Base-by-base conservation (phyloP, 73 alveolate genomes). In the Tetrahymena borealis region DNA sequence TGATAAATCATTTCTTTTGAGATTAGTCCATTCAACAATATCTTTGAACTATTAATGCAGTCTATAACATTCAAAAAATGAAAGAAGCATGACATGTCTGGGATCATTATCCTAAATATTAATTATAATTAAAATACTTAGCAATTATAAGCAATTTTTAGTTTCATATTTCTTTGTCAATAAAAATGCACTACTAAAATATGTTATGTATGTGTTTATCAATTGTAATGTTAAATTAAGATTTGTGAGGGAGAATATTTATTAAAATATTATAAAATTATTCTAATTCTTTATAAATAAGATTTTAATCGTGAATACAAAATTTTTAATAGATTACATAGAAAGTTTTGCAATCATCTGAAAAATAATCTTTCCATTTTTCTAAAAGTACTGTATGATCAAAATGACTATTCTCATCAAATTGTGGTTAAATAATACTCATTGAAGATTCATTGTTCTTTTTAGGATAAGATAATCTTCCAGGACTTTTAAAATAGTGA, bases 21-120 rank as follows among this genome's bases (percentile, higher is more conserved):
- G 28, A n/a, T 60, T 60, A 18, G 85, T 60, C 85, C 85, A 60
- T n/a, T 60, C 85, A 15, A 60, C 28, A 60, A 60, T 60, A 60
- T 60, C 85, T 60, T 60, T 60, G 10, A 60, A 60, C 28, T 60
- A 15, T 16, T 60, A 60, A 60, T 60, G 28, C 35, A 60, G 13
- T 60, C 85, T 60, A 60, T 60, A 60, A 60, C 85, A 60, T 60
- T 60, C 85, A 20, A 60, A 60, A 60, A 60, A 60, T 3, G 85
- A 60, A 60, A 60, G 85, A 32, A 60, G 31, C 85, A 60, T 60
- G n/a, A 60, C 85, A 60, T 60, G 85, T 60, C 85, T 60, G 1
- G 85, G 85, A n/a, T 60, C 85, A n/a, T 60, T 60, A 60, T 60
- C 85, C 85, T 60, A n/a, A n/a, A n/a, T n/a, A n/a, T n/a, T n/a